These are phyloP conservation scores for Rhizopus delemar DNA, from an alignment of 371 early-diverging fungal species.

Conservation along the genomic window DNA sequence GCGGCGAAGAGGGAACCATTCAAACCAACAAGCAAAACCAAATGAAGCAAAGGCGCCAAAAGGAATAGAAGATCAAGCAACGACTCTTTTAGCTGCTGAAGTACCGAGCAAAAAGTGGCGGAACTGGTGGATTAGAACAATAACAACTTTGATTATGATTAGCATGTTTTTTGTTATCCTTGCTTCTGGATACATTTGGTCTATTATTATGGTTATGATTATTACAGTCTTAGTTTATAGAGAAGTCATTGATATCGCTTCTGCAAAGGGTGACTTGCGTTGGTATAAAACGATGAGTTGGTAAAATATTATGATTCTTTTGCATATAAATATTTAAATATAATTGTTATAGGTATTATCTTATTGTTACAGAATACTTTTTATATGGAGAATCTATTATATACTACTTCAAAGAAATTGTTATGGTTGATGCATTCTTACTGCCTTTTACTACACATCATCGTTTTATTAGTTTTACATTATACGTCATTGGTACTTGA, in stretches of 20 bases:
- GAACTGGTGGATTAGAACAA: conserved; percentile 75
- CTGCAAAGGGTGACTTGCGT: conserved; percentile 79
- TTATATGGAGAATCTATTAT: conserved; percentile 93
- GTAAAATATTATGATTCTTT: conserved; percentile 37
- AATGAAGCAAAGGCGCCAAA: not conserved
- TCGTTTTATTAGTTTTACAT: conserved; percentile 87
- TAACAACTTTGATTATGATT: conserved; percentile 88
- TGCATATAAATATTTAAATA: not conserved
- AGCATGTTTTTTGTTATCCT: conserved; percentile 74
- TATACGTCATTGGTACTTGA: conserved; percentile 77
- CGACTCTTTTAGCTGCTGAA: conserved; percentile 47
- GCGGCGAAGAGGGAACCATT: not conserved
- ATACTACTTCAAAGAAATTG: conserved; percentile 78
- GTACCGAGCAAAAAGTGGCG: conserved; percentile 63
- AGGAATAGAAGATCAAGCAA: conserved; percentile 8
- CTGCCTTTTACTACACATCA: conserved; percentile 90
- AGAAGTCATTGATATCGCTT: conserved; percentile 88
- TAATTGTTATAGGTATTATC: conserved; percentile 63
- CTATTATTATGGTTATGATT: conserved; percentile 78
- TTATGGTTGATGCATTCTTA: conserved; percentile 80
- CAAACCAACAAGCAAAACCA: not conserved
- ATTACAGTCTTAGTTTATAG: conserved; percentile 77
- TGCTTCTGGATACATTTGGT: conserved; percentile 71
- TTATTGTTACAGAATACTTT: conserved; percentile 87
- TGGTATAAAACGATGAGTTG: conserved; percentile 90